Evolutionary conservation across 106 monocot genomes (phyloP), one percentile per base, ranked within the genome.

Genomic region (Apostasia ramifera): DNA sequence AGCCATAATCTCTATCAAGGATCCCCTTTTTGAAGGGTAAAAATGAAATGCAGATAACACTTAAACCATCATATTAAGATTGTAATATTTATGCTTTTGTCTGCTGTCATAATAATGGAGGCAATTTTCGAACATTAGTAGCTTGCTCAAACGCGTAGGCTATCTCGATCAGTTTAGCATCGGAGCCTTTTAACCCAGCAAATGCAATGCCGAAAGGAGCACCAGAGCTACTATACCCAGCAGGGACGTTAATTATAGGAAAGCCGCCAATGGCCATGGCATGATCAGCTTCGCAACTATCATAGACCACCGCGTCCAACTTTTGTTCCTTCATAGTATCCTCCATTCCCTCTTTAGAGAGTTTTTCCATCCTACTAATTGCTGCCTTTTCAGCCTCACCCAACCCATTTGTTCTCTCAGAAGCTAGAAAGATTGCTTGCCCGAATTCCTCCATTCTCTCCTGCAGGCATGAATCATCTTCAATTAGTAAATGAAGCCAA

Each of bases 81-180:
- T 26, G 26, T 26, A 26, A 26, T 26, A 26, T 26, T 26, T 26
- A 26, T 26, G 26, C 26, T 26, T 26, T 26, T 52, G 11, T 52
- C 52, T 52, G 11, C 3, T 8, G 11, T 52, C 9, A 5, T 11
- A 11, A 11, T 52, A 52, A 11, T 1, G 6, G 1, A 3, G 52
- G 52, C 11, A 1, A 1, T 11, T 38, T 75, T 15, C 78, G 74
- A 12, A 79, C 57, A 45, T 60, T 71, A 1, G 83, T 83, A 0
- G 75, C 83, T 46, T 83, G 83, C 61, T 83, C 82, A 14, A 82
- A 82, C 5, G 66, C 79, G 60, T 79, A 83, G 8, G 79, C 76
- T 1, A 83, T 73, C 76, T 84, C 84, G 8, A 84, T 84, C 53
- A 84, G 55, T 59, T 47, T 64, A 1, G 79, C 76, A 6, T 80